A percentile compares a stretch with the other conserved stretches of the same genome.
These are phyloP conservation scores for Trypanosoma melophagium DNA, from an alignment of 208 protist genomes.

Conservation along the genomic window DNA sequence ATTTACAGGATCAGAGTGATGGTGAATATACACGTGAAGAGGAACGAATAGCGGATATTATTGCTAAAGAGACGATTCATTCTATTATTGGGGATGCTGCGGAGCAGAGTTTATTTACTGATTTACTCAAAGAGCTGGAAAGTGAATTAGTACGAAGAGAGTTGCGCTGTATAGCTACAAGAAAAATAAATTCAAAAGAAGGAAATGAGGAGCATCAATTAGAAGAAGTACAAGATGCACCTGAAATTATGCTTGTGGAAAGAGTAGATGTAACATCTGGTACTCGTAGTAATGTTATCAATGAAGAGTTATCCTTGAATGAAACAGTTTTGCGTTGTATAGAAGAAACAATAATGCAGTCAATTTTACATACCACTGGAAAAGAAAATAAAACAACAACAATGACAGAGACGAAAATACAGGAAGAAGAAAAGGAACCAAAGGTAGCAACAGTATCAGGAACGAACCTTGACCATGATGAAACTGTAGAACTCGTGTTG, in stretches of 20 bases:
- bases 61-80: constrained; percentile 45
- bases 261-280: background rate
- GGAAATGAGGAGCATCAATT: constrained; percentile 20
- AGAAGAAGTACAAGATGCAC: background rate
- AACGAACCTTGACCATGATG: background rate
- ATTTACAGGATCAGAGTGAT: background rate
- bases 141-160: constrained; percentile 31
- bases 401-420: background rate
- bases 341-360: constrained; percentile 17
- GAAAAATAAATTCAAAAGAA: background rate
- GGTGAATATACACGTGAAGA: background rate
- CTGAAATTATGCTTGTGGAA: background rate
- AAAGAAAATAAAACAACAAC: background rate
- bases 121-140: constrained; percentile 29
- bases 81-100: constrained; percentile 37
- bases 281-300: background rate
- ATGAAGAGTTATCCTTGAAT: constrained; percentile 14
- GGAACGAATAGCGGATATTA: constrained; percentile 16
- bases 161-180: constrained; percentile 21
- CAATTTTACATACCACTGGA: background rate
- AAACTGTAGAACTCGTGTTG: background rate
- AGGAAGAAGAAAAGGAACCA: background rate
- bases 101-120: constrained; percentile 39
- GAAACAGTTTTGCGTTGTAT: constrained; percentile 21
- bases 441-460: background rate